Base-by-base conservation (phyloP, 2,329 filamentous ascomycete genomes). In the Colletotrichum lupini region DNA sequence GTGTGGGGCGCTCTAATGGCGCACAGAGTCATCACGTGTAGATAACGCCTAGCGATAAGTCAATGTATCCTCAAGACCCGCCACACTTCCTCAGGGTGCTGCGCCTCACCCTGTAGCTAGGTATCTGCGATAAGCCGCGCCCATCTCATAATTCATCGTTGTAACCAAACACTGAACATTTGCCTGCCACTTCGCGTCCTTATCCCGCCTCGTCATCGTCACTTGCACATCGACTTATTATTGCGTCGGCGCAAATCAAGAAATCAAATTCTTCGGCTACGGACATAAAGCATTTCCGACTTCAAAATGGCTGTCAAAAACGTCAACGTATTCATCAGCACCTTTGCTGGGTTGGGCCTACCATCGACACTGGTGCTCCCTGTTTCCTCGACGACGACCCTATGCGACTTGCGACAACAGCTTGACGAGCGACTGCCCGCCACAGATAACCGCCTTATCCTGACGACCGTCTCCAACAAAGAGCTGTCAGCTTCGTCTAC, bases 341-440 rank as follows among this genome's bases (percentile, higher is more conserved):
- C 93, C 74, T 96, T 98, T 79, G 88, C 92, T 8, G 96, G 96
- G 75, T 89, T 97, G 22, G 92, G 92, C 59, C 89, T 98, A 7
- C 95, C 96, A 2, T 86, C 93, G n/a, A 97, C 95, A 0, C 87
- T 97, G 42, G 91, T 93, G 5, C 87, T 98, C n/a, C 92, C 94
- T 1, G 85, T 97, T 26, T 86, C 90, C 9, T 84, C 90, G 30
- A 87, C 91, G 37, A 90, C 92, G 8, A 90, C 91, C 14, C 85
- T 95, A 77, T 86, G 88, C 69, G 89, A 95, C 76, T 87, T 98
- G 22, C 91, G 91, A 76, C 82, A 89, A 64, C 83, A 84, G 67
- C 87, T 95, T 82, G 83, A 90, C 80, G 88, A 85, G 76, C 93
- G 87, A 75, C 86, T 92, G 59, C 94, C 89, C 65, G 85, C 81